Evolutionary conservation across 1,284 basidiomycete genomes (phyloP).

Genomic region (Caloboletus firmus): DNA sequence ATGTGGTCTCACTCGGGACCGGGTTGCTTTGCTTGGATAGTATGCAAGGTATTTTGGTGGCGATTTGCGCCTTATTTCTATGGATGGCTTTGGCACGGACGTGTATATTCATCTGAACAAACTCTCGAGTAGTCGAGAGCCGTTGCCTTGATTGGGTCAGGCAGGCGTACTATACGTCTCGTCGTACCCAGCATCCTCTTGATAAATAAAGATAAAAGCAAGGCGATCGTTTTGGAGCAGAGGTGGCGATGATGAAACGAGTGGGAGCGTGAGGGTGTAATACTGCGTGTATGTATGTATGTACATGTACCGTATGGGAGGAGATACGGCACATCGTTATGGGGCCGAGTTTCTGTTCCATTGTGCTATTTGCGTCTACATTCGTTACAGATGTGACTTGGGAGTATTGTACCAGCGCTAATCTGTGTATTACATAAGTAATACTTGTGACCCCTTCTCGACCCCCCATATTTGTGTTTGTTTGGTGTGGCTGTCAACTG

Average conservation of each 20-base stretch:
- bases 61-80: slow-evolving; percentile 90
- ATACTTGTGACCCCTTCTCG: slow-evolving; percentile 3
- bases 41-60: slow-evolving; percentile 97
- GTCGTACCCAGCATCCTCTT: not conserved
- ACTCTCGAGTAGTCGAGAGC: slow-evolving; percentile 77
- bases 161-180: not conserved
- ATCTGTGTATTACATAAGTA: not conserved
- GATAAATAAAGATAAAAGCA: not conserved
- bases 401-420: not conserved
- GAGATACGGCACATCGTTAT: not conserved
- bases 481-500: slow-evolving; percentile 11
- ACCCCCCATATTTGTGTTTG: slow-evolving; percentile 26
- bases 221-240: not conserved
- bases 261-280: not conserved
- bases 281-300: not conserved
- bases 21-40: slow-evolving; percentile 35
- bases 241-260: not conserved
- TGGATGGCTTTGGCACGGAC: slow-evolving; percentile 94
- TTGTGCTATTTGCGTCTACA: not conserved
- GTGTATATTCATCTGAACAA: slow-evolving; percentile 90
- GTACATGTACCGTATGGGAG: not conserved
- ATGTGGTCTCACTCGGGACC: not conserved
- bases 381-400: not conserved
- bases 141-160: slow-evolving; percentile 49
- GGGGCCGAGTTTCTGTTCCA: not conserved